These are phyloP conservation scores for Domatiomyces catenatus DNA, from an alignment of 2,329 filamentous ascomycete genomes.

Conservation along the genomic window DNA sequence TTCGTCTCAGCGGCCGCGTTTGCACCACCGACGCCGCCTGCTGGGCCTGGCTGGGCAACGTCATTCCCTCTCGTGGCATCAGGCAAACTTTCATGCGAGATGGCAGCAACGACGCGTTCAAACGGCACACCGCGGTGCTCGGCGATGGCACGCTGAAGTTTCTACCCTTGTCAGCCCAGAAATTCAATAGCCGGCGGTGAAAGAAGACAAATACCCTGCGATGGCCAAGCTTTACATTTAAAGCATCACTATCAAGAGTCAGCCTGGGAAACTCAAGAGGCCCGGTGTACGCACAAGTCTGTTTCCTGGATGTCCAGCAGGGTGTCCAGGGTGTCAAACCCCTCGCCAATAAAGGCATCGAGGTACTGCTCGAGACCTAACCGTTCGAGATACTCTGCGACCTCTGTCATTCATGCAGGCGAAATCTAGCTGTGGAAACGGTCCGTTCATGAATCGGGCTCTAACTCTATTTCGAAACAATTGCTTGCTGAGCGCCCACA, in stretches of 20 bases:
- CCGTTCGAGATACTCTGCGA: constrained; percentile 54
- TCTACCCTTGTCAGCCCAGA: constrained; percentile 35
- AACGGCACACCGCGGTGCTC: constrained; percentile 51
- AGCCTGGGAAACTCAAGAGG: not conserved
- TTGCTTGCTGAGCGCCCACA: not conserved
- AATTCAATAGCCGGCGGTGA: not conserved
- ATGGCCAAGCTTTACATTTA: constrained; percentile 68
- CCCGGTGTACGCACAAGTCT: constrained; percentile 46
- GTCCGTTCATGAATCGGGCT: not conserved
- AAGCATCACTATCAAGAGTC: constrained; percentile 41
- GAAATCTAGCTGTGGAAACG: not conserved
- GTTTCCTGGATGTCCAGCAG: constrained; percentile 73
- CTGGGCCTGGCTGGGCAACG: constrained; percentile 1
- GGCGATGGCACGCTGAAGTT: constrained; percentile 69
- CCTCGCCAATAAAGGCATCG: constrained; percentile 56
- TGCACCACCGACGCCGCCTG: constrained; percentile 3
- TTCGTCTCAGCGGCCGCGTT: constrained; percentile 12
- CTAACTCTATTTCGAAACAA: not conserved
- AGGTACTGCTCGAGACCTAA: constrained; percentile 67
- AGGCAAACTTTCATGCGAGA: constrained; percentile 24
- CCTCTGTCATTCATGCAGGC: constrained; percentile 41
- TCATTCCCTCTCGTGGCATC: constrained; percentile 27
- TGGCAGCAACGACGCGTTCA: constrained; percentile 23
- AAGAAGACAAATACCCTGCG: constrained; percentile 45
- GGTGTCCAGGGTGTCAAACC: constrained; percentile 73